phyloP scores from a whole-genome alignment of 208 protist genomes.

The Trichomonas tenax region DNA sequence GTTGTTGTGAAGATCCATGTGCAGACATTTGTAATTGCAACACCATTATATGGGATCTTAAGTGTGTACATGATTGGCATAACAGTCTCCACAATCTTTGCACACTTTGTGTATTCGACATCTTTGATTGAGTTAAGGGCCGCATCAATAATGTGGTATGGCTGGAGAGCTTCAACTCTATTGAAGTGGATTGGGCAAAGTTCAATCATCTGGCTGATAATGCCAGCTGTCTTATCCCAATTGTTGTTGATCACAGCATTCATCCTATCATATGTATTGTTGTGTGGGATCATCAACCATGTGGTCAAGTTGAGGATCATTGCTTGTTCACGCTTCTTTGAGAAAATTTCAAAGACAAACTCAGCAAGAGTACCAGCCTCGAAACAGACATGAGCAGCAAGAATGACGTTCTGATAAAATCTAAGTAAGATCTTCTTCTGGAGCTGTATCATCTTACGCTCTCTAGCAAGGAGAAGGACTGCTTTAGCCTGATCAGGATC shows the following conservation, averaged over 20 bases:
- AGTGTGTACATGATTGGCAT: neutral
- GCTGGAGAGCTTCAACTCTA: neutral
- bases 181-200: neutral
- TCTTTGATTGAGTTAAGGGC: neutral
- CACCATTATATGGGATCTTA: neutral
- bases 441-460: neutral
- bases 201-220: neutral
- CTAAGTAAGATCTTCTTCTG: neutral
- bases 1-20: neutral
- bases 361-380: neutral
- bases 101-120: neutral
- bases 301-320: neutral
- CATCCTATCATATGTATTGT: neutral
- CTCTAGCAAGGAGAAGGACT: neutral
- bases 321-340: neutral
- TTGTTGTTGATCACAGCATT: neutral
- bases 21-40: neutral
- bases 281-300: neutral
- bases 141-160: neutral
- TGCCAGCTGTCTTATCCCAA: neutral
- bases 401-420: neutral
- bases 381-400: neutral
- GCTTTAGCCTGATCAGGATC: neutral
- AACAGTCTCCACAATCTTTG: neutral
- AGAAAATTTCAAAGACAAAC: neutral